These are phyloP conservation scores for Fragilariopsis cylindrus DNA, from an alignment of 108 stramenopile species.

Conservation along the genomic window DNA sequence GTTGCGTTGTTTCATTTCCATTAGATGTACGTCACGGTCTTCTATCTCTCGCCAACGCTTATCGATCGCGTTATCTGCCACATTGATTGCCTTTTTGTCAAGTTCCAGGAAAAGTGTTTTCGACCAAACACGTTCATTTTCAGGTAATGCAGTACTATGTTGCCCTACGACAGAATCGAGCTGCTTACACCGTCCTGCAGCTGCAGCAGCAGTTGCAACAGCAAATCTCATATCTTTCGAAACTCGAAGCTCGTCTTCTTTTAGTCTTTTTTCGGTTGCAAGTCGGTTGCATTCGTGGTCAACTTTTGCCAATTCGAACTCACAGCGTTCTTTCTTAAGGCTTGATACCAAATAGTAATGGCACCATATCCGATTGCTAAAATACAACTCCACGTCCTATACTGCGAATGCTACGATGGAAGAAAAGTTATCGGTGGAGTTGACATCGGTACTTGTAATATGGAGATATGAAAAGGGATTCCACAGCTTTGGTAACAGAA, in stretches of 20 bases:
- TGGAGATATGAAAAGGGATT: not conserved
- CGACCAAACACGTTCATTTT: conserved; percentile 14
- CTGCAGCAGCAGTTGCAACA: conserved; percentile 3
- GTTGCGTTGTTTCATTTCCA: conserved; percentile 1
- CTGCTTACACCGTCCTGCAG: not conserved
- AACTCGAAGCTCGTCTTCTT: not conserved
- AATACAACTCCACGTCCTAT: conserved; percentile 2
- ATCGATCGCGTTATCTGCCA: conserved; percentile 9
- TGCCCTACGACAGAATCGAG: not conserved
- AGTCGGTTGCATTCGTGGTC: not conserved
- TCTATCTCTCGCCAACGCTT: conserved; percentile 14
- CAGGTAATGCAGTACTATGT: not conserved
- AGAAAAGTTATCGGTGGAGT: not conserved
- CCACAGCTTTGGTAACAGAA: not conserved
- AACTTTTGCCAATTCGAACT: not conserved
- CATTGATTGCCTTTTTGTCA: not conserved
- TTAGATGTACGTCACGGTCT: not conserved
- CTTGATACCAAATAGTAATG: not conserved
- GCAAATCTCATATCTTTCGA: not conserved
- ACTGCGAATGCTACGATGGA: not conserved
- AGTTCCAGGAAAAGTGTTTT: not conserved
- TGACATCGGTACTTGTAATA: too few species aligned
- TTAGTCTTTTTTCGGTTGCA: not conserved
- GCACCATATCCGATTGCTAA: conserved; percentile 12
- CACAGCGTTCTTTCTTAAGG: not conserved